A percentile compares a stretch with the other conserved stretches of the same genome.
Evolutionary conservation across 495 filamentous ascomycete genomes (phyloP).

Genomic region (Hyaloscypha finlandica): DNA sequence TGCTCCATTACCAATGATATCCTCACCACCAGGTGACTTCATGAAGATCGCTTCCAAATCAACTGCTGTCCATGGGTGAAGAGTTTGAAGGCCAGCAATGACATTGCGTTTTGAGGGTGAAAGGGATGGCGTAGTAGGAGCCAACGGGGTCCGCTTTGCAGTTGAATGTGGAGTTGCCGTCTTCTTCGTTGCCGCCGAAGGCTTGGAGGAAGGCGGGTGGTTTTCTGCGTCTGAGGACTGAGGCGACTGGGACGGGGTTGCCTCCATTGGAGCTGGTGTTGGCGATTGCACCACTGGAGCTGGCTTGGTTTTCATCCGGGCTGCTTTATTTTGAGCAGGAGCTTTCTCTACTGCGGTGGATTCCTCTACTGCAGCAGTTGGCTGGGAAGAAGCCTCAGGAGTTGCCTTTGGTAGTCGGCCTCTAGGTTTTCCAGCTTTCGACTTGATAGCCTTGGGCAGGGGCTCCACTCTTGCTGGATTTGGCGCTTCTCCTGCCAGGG

Average conservation of each 20-base stretch:
- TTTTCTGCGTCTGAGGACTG: constrained; percentile 85
- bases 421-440: constrained; percentile 17
- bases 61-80: constrained; percentile 67
- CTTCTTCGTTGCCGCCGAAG: constrained; percentile 35
- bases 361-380: constrained; percentile 18
- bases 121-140: constrained; percentile 53
- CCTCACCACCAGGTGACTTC: constrained; percentile 23
- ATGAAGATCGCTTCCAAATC: constrained; percentile 69
- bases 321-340: not conserved
- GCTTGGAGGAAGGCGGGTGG: constrained; percentile 66
- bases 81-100: constrained; percentile 58
- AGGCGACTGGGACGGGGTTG: constrained; percentile 59
- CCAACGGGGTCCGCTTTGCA: constrained; percentile 49
- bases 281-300: constrained; percentile 14
- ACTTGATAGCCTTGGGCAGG: constrained; percentile 16
- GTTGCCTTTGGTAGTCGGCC: constrained; percentile 26
- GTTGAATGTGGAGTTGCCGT: constrained; percentile 33
- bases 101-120: constrained; percentile 69
- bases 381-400: constrained; percentile 19
- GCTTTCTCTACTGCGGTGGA: not conserved
- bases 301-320: constrained; percentile 21
- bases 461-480: constrained; percentile 6
- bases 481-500: constrained; percentile 12
- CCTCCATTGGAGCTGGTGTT: constrained; percentile 27
- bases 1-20: constrained; percentile 4